These are phyloP conservation scores for Sedum album DNA, from an alignment of 164 flowering plant genomes.

Conservation along the genomic window DNA sequence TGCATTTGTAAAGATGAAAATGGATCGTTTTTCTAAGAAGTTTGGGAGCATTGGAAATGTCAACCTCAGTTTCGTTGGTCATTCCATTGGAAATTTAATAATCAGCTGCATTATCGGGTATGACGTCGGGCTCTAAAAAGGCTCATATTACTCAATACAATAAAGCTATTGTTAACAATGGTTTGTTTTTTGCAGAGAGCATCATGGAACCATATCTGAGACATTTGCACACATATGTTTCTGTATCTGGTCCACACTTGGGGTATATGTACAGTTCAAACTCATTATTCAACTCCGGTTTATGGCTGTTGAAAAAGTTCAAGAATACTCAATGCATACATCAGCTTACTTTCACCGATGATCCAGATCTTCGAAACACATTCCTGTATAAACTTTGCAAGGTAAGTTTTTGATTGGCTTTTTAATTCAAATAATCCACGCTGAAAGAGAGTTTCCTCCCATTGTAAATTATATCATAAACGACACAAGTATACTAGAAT, in stretches of 20 bases:
- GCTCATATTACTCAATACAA: slow-evolving; percentile 4
- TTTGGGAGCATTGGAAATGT: slow-evolving; percentile 52
- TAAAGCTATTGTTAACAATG: slow-evolving; percentile 4
- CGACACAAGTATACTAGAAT: too few species aligned
- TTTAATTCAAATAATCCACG: not conserved
- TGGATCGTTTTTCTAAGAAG: slow-evolving; percentile 61
- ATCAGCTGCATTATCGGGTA: slow-evolving; percentile 83
- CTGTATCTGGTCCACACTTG: slow-evolving; percentile 95
- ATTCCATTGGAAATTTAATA: slow-evolving; percentile 93
- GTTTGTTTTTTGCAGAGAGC: slow-evolving; percentile 46
- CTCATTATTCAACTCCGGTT: slow-evolving; percentile 89
- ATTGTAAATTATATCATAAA: too few species aligned
- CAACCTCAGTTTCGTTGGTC: slow-evolving; percentile 95
- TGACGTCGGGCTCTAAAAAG: slow-evolving; percentile 3
- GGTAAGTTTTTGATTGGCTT: slow-evolving; percentile 30
- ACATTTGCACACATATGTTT: slow-evolving; percentile 73
- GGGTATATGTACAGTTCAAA: slow-evolving; percentile 95
- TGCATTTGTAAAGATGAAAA: slow-evolving; percentile 74
- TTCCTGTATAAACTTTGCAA: slow-evolving; percentile 86
- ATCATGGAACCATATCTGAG: slow-evolving; percentile 77
- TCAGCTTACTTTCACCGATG: slow-evolving; percentile 93
- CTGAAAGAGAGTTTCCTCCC: not conserved
- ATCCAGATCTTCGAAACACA: slow-evolving; percentile 78
- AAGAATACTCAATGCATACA: slow-evolving; percentile 83
- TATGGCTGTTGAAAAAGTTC: slow-evolving; percentile 94